Base-by-base conservation (phyloP, 1,284 basidiomycete species). In the Pseudozyma sp. region DNA sequence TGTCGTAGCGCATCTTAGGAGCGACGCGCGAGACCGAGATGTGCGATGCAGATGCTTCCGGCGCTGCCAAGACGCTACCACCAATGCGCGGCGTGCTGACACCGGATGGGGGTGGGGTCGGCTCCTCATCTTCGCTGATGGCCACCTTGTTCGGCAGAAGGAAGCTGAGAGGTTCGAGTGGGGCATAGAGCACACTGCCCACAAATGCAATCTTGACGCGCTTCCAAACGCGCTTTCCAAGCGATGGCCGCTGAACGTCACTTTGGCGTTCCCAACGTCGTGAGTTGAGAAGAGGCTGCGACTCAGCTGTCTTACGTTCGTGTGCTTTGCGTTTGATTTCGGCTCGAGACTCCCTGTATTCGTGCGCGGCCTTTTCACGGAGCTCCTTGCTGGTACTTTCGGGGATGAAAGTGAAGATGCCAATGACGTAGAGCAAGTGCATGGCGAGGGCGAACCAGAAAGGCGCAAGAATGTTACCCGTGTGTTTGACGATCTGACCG, bases 1-100 rank as follows among this genome's bases (percentile, higher is more conserved):
- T 65, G 63, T 85, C 82, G 60, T 76, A 72, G 14, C 66, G 55
- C 31, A 58, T 66, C 44, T 60, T 65, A 16, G 58, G 62, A 12
- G 71, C 47, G 1, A 74, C 54, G 7, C 64, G 68, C 5, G 81
- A 81, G 50, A 81, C 72, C n/a, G 80, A 82, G 45, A 84, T 77
- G 60, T 80, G 77, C 4, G 75, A 77, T 0, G 78, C 61, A 5
- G 71, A 66, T 16, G 76, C 62, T 38, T 76, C 70, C 0, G 67
- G 70, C 2, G 58, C 56, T 8, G 64, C 65, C n/a, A 75, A 39
- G 14, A 42, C 56, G 25, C 25, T 6, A 31, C 25, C 25, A 40
- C 53, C 57, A 10, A 40, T 39, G 39, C 54, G 53, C 3, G 57
- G 70, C 13, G 70, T 56, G 44, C 59, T 52, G 18, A 50, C 34